Base-by-base conservation (phyloP, 805 yeast genomes). In the Nakazawaea ernobii region DNA sequence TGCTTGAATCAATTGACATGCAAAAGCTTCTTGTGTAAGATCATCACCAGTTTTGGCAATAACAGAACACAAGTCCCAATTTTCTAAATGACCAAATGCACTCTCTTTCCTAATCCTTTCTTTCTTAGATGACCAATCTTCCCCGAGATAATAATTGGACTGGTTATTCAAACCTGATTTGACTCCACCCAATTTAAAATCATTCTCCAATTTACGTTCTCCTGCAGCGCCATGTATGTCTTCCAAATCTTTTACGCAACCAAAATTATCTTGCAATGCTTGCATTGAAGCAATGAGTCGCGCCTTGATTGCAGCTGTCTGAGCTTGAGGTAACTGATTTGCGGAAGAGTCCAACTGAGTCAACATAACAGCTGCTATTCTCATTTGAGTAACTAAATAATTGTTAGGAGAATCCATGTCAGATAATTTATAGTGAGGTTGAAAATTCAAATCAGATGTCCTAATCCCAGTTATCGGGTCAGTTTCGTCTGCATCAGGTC, bases 1-100 rank as follows among this genome's bases (percentile, higher is more conserved):
- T 24, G 95, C 84, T 51, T 86, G 84, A 44, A 94, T 92, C 39
- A 94, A 63, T 62, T 94, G 99, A 53, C 97, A 90, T 0, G 99
- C 99, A 71, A 94, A 90, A 0, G 99, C 97, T 63, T 94, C 99
- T 62, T 94, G 99, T 24, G 96, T 86, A 44, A 94, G 65, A 66
- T 94, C 99, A 58, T 86, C 92, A 32, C 99, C 99, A 29, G 96
- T 92, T 60, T 94, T 94, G 10, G 95, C 96, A 60, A 94, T 94
- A 2, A 92, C 97, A 0, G 97, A 91, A 54, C 92, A 89, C 35
- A 94, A 64, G 52, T 94, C 97, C 99, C 99, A 94, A 61, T 89
- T 86, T 26, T 84, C 86, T 30, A 86, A 64, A 59, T 90, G 94
- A 0, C 99, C 99, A 59, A 72, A 90, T 8, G 80, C 78, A 43